Evolutionary conservation across 2,329 filamentous ascomycete species (phyloP).

Genomic region (Calonectria montana): DNA sequence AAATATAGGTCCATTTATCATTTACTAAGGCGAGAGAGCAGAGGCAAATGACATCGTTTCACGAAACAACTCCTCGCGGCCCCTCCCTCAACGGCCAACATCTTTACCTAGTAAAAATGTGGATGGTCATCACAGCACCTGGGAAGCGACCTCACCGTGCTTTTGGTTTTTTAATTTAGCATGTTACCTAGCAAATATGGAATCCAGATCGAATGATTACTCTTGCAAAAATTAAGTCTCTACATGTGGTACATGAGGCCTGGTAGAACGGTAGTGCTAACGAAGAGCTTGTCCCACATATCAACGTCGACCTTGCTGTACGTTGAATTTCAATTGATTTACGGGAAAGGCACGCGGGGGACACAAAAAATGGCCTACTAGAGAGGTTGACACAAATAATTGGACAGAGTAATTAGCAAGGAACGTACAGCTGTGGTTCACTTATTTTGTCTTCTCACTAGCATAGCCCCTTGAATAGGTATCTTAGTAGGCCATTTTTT

Average conservation of each 20-base stretch:
- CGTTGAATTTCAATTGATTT: conserved; percentile 10
- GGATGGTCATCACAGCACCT: too few species aligned
- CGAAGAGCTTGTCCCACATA: not conserved
- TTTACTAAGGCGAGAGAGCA: not conserved
- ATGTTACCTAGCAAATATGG: not conserved
- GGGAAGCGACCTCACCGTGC: not conserved
- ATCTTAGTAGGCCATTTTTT: too few species aligned
- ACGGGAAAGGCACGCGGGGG: too few species aligned
- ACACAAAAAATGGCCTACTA: too few species aligned
- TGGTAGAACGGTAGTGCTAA: not conserved
- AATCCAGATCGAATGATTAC: not conserved
- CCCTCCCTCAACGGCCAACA: too few species aligned
- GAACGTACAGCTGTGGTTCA: too few species aligned
- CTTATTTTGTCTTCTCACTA: too few species aligned
- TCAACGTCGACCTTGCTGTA: not conserved
- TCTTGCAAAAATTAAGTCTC: not conserved
- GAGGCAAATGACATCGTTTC: not conserved
- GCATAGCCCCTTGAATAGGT: too few species aligned
- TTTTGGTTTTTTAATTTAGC: not conserved
- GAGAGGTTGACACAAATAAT: too few species aligned
- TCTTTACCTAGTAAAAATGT: not conserved
- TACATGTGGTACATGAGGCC: not conserved
- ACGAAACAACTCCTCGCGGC: not conserved
- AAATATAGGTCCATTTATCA: conserved; percentile 5
- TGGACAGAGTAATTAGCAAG: too few species aligned